Percentiles rank a stretch among this genome's conserved stretches.
Conservation (phyloP, 768 basidiomycete species). For the Termitomyces sp. region DNA sequence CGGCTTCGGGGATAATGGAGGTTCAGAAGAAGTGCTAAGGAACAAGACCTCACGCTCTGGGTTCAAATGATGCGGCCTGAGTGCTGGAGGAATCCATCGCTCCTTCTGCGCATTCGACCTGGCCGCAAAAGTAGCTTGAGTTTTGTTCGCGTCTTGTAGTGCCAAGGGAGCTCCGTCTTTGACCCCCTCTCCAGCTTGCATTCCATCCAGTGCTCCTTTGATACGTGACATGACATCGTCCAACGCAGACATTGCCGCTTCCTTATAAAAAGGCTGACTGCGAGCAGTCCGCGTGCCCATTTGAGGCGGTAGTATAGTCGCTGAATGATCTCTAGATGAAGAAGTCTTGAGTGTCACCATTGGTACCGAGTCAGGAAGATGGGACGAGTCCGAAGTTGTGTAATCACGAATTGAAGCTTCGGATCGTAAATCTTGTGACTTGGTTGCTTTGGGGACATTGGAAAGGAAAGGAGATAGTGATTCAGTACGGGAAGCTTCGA, state of each 20-base stretch:
- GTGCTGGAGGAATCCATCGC: slow-evolving; percentile 55
- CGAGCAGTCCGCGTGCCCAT: slow-evolving; percentile 31
- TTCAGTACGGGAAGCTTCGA: slow-evolving; percentile 22
- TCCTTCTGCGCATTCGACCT: slow-evolving; percentile 29
- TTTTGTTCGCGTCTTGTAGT: slow-evolving; percentile 18
- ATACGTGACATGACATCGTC: slow-evolving; percentile 84
- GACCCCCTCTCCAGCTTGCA: slow-evolving; percentile 43
- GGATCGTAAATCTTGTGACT: neutral
- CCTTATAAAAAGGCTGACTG: slow-evolving; percentile 37
- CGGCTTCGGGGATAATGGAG: slow-evolving; percentile 41
- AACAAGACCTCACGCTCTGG: slow-evolving; percentile 38
- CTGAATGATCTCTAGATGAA: slow-evolving; percentile 19
- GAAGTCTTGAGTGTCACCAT: neutral
- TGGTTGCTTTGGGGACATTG: slow-evolving; percentile 30
- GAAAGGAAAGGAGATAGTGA: slow-evolving; percentile 26
- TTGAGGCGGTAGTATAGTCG: slow-evolving; percentile 19
- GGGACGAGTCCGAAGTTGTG: neutral
- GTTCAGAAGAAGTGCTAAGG: slow-evolving; percentile 40
- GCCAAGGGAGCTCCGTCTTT: slow-evolving; percentile 21
- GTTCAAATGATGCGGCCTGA: slow-evolving; percentile 34
- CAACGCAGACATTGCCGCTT: slow-evolving; percentile 63
- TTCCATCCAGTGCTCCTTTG: slow-evolving; percentile 69
- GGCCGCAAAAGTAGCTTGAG: slow-evolving; percentile 11
- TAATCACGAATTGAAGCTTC: slow-evolving; percentile 1
- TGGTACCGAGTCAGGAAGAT: neutral